Base-by-base conservation (phyloP, 495 filamentous ascomycete genomes). In the Umbilicaria muhlenbergii region DNA sequence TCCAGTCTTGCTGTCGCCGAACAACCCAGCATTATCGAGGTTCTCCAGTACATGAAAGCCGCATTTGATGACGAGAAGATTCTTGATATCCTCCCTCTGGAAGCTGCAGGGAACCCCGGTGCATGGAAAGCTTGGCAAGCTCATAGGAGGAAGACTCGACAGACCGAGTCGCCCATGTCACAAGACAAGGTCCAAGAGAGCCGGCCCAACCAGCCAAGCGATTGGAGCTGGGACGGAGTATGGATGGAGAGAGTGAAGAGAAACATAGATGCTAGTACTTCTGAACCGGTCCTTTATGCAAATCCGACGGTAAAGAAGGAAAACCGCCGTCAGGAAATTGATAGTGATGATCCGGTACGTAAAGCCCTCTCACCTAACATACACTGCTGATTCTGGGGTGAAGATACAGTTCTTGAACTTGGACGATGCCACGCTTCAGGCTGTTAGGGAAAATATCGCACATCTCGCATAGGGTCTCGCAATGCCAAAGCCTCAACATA, bases 181-280 rank as follows among this genome's bases (percentile, higher is more conserved):
- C 41, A 5, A 37, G 38, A 7, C 16, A 39, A 15, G 41, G 50
- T 10, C 38, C 46, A 28, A 65, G 44, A 35, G 21, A 21, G 18
- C 17, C 14, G 31, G 13, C 53, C 67, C 36, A 71, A 78, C 39
- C 68, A 70, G 21, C 82, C 83, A 2, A 83, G 78, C 12, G 81
- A 91, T 46, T 94, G 87, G 87, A 89, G 88, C 57, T 94, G 87
- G 87, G 86, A 93, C 58, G 87, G 86, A 1, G 87, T 94, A 7
- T 94, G 87, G 87, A 81, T 85, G 48, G 75, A 83, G 43, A 70
- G 87, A 32, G 86, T 88, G 1, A 78, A 75, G 56, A 77, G 75
- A 57, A 81, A 82, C 24, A 72, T 93, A 18, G 70, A 80, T 38
- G 70, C 67, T n/a, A 88, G 83, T 55, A 61, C 80, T 42, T 80